These are phyloP conservation scores for Cladochytrium tenue DNA, from an alignment of 371 early-diverging fungal genomes.

Conservation along the genomic window DNA sequence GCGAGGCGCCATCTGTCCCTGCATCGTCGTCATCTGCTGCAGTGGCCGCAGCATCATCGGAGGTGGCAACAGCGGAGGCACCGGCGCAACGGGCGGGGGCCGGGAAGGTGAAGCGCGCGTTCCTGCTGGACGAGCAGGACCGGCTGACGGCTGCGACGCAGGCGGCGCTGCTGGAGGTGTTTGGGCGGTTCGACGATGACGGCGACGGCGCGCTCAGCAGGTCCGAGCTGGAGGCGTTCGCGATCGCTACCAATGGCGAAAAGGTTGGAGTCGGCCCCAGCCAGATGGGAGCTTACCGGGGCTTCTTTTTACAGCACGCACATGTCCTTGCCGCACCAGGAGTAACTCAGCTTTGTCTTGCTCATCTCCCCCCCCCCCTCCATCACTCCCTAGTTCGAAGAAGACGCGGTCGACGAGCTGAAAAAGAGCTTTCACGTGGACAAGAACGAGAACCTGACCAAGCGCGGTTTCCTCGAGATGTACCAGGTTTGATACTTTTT, in stretches of 20 bases:
- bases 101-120: not conserved
- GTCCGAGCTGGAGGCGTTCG: slow-evolving; percentile 69
- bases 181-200: slow-evolving; percentile 68
- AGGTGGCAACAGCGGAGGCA: not conserved
- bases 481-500: slow-evolving; percentile 42
- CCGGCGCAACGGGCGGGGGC: no score
- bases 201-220: slow-evolving; percentile 64
- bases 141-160: slow-evolving; percentile 12
- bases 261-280: slow-evolving; percentile 47
- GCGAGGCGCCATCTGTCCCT: not conserved
- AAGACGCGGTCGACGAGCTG: slow-evolving; percentile 66
- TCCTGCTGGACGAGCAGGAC: not conserved
- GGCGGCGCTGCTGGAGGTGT: slow-evolving; percentile 57
- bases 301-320: no score
- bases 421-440: slow-evolving; percentile 61
- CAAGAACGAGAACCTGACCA: slow-evolving; percentile 55
- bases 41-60: not conserved
- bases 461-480: slow-evolving; percentile 72
- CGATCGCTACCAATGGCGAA: slow-evolving; percentile 70
- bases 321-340: no score
- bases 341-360: not conserved
- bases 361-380: not conserved
- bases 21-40: not conserved
- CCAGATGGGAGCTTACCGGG: no score
- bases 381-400: slow-evolving; percentile 58